Base-by-base conservation (phyloP, 176 grass and related monocot species). In the Aegilops tauschii region DNA sequence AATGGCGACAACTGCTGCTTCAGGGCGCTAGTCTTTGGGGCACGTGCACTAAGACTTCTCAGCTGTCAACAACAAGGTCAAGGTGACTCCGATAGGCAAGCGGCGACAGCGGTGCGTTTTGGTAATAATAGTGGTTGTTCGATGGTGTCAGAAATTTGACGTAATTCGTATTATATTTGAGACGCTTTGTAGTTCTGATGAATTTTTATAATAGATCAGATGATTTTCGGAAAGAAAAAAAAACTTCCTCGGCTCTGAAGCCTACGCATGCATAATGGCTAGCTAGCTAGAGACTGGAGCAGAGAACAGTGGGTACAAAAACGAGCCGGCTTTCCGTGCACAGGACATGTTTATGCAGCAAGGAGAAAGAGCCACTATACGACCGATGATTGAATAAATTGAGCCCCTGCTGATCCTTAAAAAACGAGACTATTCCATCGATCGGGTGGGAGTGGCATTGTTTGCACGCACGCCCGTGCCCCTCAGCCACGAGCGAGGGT, bases 281-380 rank as follows among this genome's bases (percentile, higher is more conserved):
- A 6, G 45, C 4, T 29, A 8, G 52, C 23, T 40, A 47, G 10
- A 44, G 12, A 34, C 61, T 31, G 84, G 65, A 67, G 8, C 14
- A 36, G 35, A 40, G n/a, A 21, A 67, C 32, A 13, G 16, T 5
- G 23, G 6, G 82, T 12, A 42, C 69, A 18, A 21, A 50, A 65
- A 36, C 59, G 12, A 89, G 45, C 69, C 63, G 47, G 44, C 88
- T 90, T 86, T 90, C 79, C 20, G 84, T 31, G 72, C 79, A 64
- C 88, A 90, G 84, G 64, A 20, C 68, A 61, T 73, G 68, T 73
- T 40, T 73, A 69, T 54, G 81, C 80, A 11, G 30, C 65, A 82
- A 56, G 4, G 29, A 70, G 65, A 65, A 56, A 36, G 54, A 56
- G 18, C 5, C 11, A 8, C 40, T 47, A 8, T 74, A 17, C n/a